Conservation (phyloP, 2,329 filamentous ascomycete species). For the Alternaria metachromatica region DNA sequence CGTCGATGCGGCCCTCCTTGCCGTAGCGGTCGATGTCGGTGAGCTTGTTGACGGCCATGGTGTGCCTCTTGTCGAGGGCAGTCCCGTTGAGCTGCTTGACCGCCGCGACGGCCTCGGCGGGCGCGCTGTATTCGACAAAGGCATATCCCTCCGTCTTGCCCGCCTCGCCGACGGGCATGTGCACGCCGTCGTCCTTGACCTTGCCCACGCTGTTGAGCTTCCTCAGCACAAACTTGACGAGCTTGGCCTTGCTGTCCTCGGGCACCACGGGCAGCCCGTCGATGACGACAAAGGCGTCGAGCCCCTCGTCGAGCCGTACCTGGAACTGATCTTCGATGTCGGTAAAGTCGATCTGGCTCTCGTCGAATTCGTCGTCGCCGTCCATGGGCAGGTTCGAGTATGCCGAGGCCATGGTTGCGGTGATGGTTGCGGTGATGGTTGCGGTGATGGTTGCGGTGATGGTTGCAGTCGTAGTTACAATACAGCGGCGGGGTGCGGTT, state of each 20-base stretch:
- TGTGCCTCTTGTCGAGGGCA: slow-evolving; percentile 96
- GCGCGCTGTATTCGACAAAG: slow-evolving; percentile 93
- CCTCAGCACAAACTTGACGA: slow-evolving; percentile 94
- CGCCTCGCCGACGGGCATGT: slow-evolving; percentile 91
- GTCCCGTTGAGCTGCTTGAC: slow-evolving; percentile 86
- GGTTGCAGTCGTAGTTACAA: slow-evolving; percentile 20
- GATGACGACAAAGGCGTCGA: slow-evolving; percentile 95
- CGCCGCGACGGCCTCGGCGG: slow-evolving; percentile 87
- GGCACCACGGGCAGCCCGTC: slow-evolving; percentile 91
- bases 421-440: slow-evolving; percentile 17
- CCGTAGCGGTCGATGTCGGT: slow-evolving; percentile 97
- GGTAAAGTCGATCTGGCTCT: slow-evolving; percentile 93
- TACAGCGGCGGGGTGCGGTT: slow-evolving; percentile 5
- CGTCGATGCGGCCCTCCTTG: slow-evolving; percentile 89
- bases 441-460: slow-evolving; percentile 62
- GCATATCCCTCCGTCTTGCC: slow-evolving; percentile 90
- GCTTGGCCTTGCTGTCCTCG: slow-evolving; percentile 89
- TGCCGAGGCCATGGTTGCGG: slow-evolving; percentile 81
- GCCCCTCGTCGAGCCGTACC: slow-evolving; percentile 92
- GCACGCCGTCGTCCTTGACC: slow-evolving; percentile 84
- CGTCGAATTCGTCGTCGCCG: slow-evolving; percentile 83
- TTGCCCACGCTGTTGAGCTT: slow-evolving; percentile 87
- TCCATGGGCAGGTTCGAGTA: slow-evolving; percentile 88
- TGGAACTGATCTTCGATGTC: slow-evolving; percentile 95
- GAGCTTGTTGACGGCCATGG: slow-evolving; percentile 93